Conservation (phyloP, 306 rosid genomes). For the Quercus aquifolioides region DNA sequence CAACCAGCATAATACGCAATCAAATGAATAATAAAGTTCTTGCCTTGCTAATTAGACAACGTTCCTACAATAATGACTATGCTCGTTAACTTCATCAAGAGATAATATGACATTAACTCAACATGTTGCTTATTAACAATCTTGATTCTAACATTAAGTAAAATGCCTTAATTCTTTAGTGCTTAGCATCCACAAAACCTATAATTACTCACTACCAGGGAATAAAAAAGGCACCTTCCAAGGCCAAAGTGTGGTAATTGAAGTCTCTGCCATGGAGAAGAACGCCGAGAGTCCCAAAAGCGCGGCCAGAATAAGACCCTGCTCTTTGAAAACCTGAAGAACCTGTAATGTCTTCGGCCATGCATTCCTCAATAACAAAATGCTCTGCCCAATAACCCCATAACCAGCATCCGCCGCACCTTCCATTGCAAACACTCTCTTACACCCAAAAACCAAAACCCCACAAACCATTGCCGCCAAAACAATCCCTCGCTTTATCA, state of each 20-base stretch:
- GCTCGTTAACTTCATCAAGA: background rate
- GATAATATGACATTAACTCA: background rate
- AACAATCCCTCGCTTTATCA: slow-evolving; percentile 55
- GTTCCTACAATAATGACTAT: background rate
- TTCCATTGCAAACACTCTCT: slow-evolving; percentile 61
- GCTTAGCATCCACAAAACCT: background rate
- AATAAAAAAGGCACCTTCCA: slow-evolving; percentile 69
- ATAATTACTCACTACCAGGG: background rate
- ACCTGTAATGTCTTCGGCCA: slow-evolving; percentile 28
- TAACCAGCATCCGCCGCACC: slow-evolving; percentile 64
- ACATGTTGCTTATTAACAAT: background rate
- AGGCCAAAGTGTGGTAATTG: slow-evolving; percentile 98
- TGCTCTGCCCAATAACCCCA: slow-evolving; percentile 67
- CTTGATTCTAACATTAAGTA: background rate
- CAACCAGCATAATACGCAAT: background rate
- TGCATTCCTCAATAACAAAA: slow-evolving; percentile 61
- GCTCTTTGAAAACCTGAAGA: slow-evolving; percentile 83
- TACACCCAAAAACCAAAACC: slow-evolving; percentile 56
- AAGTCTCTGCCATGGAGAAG: slow-evolving; percentile 98
- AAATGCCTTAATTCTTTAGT: background rate
- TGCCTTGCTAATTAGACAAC: background rate
- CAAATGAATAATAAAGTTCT: background rate
- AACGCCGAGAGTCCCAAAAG: slow-evolving; percentile 96
- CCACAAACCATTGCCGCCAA: slow-evolving; percentile 69
- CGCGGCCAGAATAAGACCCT: slow-evolving; percentile 54